Evolutionary conservation across 2,329 filamentous ascomycete species (phyloP).

Genomic region (Diaporthe sp.): DNA sequence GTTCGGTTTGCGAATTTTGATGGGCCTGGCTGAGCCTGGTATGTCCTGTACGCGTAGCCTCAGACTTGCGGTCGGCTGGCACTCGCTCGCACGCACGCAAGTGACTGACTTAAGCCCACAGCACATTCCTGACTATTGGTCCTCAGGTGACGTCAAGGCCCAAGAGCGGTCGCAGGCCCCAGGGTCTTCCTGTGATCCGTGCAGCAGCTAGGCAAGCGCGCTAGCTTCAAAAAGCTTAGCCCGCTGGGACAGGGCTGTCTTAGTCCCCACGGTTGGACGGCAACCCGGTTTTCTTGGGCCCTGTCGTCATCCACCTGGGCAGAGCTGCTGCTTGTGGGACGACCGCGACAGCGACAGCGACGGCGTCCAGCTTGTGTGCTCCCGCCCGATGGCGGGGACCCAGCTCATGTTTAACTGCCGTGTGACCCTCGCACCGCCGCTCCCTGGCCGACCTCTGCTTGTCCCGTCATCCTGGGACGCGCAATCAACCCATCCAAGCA

Average conservation of each 20-base stretch:
- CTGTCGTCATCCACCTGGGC: conserved; percentile 34
- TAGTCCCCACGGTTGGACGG: conserved; percentile 26
- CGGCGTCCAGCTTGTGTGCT: conserved; percentile 1
- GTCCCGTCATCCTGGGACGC: conserved; percentile 27
- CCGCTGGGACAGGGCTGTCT: neutral
- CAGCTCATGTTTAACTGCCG: conserved; percentile 28
- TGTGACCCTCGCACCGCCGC: conserved; percentile 29
- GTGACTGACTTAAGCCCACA: conserved; percentile 21
- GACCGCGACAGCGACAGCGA: conserved; percentile 3
- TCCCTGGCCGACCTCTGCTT: conserved; percentile 6
- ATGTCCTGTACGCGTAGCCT: neutral
- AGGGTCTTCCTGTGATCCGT: conserved; percentile 21
- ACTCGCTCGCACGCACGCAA: neutral
- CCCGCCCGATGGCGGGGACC: conserved; percentile 9
- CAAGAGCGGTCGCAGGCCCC: conserved; percentile 5
- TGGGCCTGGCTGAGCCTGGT: conserved; percentile 6
- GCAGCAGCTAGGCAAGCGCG: neutral
- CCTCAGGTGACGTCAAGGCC: conserved; percentile 26
- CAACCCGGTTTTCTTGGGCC: conserved; percentile 21
- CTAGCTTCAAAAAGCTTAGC: neutral
- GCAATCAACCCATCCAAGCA: conserved; percentile 24
- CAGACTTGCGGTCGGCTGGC: neutral
- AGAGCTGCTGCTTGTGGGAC: conserved; percentile 16
- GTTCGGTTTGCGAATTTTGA: neutral
- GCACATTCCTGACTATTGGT: conserved; percentile 4